phyloP scores from a whole-genome alignment of 352 stramenopile genomes.

The Pythium rishiriense region DNA sequence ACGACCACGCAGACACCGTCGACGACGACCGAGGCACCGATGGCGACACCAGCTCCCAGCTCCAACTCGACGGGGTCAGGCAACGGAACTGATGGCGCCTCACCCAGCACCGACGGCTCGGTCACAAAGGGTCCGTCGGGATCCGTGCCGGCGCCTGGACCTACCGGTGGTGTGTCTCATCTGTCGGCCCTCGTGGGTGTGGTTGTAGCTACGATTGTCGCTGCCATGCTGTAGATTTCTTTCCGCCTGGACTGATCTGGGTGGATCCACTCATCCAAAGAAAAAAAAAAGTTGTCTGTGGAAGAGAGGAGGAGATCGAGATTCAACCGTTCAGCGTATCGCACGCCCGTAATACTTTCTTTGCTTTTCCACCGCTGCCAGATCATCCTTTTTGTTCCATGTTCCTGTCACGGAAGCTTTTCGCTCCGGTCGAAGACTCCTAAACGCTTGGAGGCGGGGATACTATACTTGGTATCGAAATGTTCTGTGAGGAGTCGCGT shows the following conservation, averaged over 20 bases:
- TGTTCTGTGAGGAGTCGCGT: too few species aligned
- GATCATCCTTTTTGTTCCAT: background rate
- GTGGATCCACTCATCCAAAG: too few species aligned
- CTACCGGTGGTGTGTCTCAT: background rate
- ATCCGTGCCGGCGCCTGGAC: background rate
- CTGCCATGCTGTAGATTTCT: slow-evolving; percentile 1
- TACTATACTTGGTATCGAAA: too few species aligned
- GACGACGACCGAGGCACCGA: background rate
- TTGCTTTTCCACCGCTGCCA: background rate
- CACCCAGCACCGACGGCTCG: background rate
- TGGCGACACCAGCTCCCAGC: background rate
- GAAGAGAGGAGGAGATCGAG: background rate
- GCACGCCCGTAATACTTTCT: too few species aligned
- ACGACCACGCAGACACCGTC: background rate
- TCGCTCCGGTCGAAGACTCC: too few species aligned
- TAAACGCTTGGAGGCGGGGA: too few species aligned
- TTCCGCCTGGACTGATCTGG: background rate
- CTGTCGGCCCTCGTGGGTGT: background rate
- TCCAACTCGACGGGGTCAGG: background rate
- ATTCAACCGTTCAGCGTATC: too few species aligned
- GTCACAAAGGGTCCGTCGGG: background rate
- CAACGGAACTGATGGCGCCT: background rate
- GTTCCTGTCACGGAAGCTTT: background rate
- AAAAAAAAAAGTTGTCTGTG: background rate
- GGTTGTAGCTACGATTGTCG: background rate